These are phyloP conservation scores for Saposhnikovia divaricata DNA, from an alignment of 129 eudicot species.

Conservation along the genomic window DNA sequence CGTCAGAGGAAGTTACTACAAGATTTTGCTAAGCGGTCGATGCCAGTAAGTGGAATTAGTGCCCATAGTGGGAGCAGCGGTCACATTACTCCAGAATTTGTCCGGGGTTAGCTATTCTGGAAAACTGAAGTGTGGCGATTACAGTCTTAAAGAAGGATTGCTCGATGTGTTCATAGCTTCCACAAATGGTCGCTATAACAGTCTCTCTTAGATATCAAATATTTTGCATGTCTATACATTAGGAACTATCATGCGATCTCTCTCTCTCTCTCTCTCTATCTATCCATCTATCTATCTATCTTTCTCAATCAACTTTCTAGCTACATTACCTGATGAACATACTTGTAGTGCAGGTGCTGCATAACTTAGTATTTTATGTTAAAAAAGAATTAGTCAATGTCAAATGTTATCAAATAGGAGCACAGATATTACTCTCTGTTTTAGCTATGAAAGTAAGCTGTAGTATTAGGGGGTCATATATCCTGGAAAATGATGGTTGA, in stretches of 20 bases:
- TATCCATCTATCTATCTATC: too few relatives aligned
- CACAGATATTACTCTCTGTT: constrained; percentile 1
- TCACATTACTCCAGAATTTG: constrained; percentile 62
- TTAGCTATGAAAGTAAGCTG: neutral
- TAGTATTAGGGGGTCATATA: neutral
- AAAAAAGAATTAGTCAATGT: neutral
- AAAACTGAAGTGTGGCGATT: neutral
- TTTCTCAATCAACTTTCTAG: neutral
- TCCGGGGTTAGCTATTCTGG: constrained; percentile 39
- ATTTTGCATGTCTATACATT: constrained; percentile 5
- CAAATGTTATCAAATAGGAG: neutral
- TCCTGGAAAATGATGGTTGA: neutral
- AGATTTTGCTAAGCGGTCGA: constrained; percentile 71
- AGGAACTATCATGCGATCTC: neutral
- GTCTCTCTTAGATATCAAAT: neutral
- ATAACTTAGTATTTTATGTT: constrained; percentile 7
- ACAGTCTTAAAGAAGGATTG: neutral
- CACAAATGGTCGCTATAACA: neutral
- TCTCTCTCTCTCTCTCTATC: too few relatives aligned
- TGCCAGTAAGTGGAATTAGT: constrained; percentile 63
- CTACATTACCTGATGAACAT: neutral
- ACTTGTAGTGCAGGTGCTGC: neutral
- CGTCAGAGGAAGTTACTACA: constrained; percentile 60
- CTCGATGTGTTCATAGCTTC: neutral
- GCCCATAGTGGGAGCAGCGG: constrained; percentile 56